Conservation (phyloP, 345 rosid species). For the Melastoma malabathricum region DNA sequence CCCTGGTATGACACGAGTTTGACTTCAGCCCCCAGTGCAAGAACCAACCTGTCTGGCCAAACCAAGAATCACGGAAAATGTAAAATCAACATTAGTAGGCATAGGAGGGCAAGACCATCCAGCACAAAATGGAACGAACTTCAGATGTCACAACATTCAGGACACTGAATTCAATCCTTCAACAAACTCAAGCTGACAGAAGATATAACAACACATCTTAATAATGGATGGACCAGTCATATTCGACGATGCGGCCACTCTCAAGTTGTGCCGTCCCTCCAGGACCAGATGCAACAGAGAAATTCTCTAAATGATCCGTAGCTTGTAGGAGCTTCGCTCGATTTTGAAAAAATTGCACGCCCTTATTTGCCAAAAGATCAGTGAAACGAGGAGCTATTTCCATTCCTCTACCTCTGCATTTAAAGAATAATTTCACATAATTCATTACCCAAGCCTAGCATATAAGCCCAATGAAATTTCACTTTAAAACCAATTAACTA, state of each 20-base stretch:
- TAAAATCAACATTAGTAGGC: neutral
- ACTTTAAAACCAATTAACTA: too few relatives aligned
- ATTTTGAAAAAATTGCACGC: slow-evolving; percentile 62
- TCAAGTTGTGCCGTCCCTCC: slow-evolving; percentile 85
- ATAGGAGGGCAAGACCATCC: too few relatives aligned
- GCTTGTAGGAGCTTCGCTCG: slow-evolving; percentile 64
- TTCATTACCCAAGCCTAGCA: too few relatives aligned
- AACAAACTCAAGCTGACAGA: neutral
- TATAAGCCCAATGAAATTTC: too few relatives aligned
- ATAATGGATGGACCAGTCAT: slow-evolving; percentile 69
- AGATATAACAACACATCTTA: too few relatives aligned
- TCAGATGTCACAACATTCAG: too few relatives aligned
- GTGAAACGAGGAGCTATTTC: slow-evolving; percentile 93
- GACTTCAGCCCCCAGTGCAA: slow-evolving; percentile 93
- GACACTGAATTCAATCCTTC: neutral
- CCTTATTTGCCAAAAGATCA: slow-evolving; percentile 66
- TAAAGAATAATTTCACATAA: neutral
- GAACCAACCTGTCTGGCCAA: slow-evolving; percentile 99
- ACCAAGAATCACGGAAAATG: slow-evolving; percentile 9
- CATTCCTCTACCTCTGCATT: slow-evolving; percentile 85
- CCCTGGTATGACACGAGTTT: slow-evolving; percentile 74
- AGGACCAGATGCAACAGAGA: slow-evolving; percentile 25
- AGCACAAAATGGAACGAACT: too few relatives aligned
- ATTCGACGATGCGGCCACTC: slow-evolving; percentile 67
- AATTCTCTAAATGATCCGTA: slow-evolving; percentile 49